Evolutionary conservation across 257 asterid species (phyloP), one percentile per base, ranked within the genome.

Genomic region (Solanum peruvianum): DNA sequence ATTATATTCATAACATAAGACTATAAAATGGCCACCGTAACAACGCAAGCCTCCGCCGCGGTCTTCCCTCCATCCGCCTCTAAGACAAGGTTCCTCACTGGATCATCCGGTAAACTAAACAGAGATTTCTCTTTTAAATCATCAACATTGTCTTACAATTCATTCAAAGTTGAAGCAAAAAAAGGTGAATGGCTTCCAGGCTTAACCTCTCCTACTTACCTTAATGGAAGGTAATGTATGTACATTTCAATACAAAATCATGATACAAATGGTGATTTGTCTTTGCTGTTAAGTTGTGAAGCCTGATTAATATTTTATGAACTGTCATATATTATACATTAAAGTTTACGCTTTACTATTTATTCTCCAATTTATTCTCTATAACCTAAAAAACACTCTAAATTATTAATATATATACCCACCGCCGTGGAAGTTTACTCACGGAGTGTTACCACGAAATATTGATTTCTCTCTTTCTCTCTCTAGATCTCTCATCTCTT

Each of bases 111-210:
- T 11, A 97, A 89, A 87, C 80, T 95, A 88, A 93, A 93, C 92
- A 86, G 89, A 89, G 93, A 91, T 66, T 89, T 92, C 16, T 90
- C 94, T 2, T 84, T 95, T 58, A 91, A 88, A 84, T 91, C 89
- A 10, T 85, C 87, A 21, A 67, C 85, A 31, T 83, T 85, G 49
- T 71, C 95, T 10, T 89, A 91, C 42, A 87, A 52, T 84, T 88
- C 98, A 1, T 89, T 94, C 91, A 95, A 93, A 85, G 93, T 97
- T 69, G 95, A 96, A 91, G 99, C 99, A 78, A 97, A 92, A 96
- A 96, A 97, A 89, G 99, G 99, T 9, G 95, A 95, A 91, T 97
- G 99, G 99, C 92, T 96, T 9, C 99, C 99, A 0, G 98, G 99
- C 25, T 86, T 94, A 91, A 72, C 98, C 85, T 97, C 99, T 67